A percentile compares a stretch with the other conserved stretches of the same genome.
Evolutionary conservation across 2,329 filamentous ascomycete species (phyloP).

Genomic region (Talaromyces sp.): DNA sequence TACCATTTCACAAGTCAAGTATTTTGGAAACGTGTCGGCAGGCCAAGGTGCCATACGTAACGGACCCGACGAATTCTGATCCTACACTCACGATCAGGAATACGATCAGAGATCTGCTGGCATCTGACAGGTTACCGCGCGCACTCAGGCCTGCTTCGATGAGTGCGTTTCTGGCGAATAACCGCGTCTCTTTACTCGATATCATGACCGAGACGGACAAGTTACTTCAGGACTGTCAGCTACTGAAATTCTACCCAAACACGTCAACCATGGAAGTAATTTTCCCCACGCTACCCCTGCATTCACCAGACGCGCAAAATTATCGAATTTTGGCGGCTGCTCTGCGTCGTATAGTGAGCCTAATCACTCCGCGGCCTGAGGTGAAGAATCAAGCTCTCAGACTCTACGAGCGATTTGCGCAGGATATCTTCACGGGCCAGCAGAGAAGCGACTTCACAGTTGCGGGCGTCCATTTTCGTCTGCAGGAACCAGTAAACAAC

Average conservation of each 20-base stretch:
- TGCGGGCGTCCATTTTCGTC: constrained; percentile 41
- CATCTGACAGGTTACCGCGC: constrained; percentile 59
- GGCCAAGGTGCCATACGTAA: constrained; percentile 70
- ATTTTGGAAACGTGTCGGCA: constrained; percentile 64
- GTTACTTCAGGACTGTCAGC: constrained; percentile 45
- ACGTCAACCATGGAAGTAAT: constrained; percentile 34
- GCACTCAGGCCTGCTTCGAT: constrained; percentile 67
- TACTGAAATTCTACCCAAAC: constrained; percentile 32
- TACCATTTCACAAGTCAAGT: constrained; percentile 62
- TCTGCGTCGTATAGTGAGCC: constrained; percentile 47
- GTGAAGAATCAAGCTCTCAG: constrained; percentile 40
- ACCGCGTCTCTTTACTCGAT: constrained; percentile 43
- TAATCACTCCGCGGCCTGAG: constrained; percentile 47
- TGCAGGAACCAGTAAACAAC: constrained; percentile 1
- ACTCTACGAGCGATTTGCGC: constrained; percentile 41
- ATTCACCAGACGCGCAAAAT: not conserved
- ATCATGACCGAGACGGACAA: constrained; percentile 54
- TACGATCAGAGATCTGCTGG: constrained; percentile 67
- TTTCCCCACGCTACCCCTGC: constrained; percentile 24
- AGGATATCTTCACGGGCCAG: constrained; percentile 41
- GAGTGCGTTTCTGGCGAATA: constrained; percentile 56
- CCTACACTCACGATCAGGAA: constrained; percentile 75
- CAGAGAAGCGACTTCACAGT: constrained; percentile 47
- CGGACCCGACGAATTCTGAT: constrained; percentile 80
- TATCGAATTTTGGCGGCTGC: constrained; percentile 39